phyloP scores from a whole-genome alignment of 345 rosid species.

The Bruguiera sexangula region DNA sequence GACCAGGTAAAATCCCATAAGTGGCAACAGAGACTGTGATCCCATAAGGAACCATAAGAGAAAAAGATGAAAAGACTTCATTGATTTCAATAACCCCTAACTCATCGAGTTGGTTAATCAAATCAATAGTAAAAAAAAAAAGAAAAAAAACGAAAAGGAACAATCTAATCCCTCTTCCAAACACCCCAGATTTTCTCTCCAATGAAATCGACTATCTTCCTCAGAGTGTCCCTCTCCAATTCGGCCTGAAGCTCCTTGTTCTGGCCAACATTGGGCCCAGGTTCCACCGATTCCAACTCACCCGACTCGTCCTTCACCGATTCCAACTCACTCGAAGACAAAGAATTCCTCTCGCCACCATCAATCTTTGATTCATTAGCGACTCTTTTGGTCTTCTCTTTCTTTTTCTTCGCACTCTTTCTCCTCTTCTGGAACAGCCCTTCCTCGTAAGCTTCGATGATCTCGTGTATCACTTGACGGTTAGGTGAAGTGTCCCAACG shows the following conservation, averaged over 20 bases:
- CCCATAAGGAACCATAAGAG: background rate
- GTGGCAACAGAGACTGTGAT: too few relatives aligned
- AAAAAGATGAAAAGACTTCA: background rate
- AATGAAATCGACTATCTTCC: constrained; percentile 32
- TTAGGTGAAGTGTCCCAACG: constrained; percentile 43
- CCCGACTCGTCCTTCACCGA: background rate
- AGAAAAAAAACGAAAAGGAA: background rate
- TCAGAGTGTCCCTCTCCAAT: constrained; percentile 27
- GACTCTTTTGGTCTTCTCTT: constrained; percentile 13
- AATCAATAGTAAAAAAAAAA: background rate
- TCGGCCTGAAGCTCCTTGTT: too few relatives aligned
- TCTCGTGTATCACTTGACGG: constrained; percentile 41
- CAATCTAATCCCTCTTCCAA: constrained; percentile 7
- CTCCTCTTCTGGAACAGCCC: constrained; percentile 22
- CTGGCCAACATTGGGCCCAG: too few relatives aligned
- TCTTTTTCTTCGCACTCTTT: constrained; percentile 18
- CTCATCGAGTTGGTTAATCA: too few relatives aligned
- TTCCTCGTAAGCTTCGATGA: constrained; percentile 44
- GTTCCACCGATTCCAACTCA: constrained; percentile 9
- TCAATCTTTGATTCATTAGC: background rate
- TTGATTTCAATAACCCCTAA: too few relatives aligned
- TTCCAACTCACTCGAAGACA: constrained; percentile 7
- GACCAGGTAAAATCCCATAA: too few relatives aligned
- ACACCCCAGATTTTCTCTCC: constrained; percentile 37
- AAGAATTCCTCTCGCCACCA: background rate